A percentile compares a stretch with the other conserved stretches of the same genome.
These are phyloP conservation scores for Lentinula raphanica DNA, from an alignment of 768 basidiomycete species.

Conservation along the genomic window DNA sequence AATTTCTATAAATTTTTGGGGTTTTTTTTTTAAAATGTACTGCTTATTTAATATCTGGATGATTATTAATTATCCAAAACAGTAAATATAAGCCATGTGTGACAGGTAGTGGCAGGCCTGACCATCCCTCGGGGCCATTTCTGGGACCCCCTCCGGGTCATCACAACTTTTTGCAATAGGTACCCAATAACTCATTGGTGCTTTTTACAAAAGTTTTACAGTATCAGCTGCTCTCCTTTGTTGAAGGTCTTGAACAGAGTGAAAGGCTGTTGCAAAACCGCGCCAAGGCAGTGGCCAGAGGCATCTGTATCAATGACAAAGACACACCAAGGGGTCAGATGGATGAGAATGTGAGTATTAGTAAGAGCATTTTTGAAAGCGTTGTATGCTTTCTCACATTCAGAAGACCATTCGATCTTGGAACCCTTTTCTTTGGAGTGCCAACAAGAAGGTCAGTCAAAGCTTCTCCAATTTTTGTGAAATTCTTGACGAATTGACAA, in stretches of 20 bases:
- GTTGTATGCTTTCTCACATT: not conserved
- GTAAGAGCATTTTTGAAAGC: not conserved
- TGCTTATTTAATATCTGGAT: too few species aligned
- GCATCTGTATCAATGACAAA: not conserved
- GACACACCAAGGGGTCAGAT: not conserved
- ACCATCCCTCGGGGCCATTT: too few species aligned
- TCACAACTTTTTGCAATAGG: too few species aligned
- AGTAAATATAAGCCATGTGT: too few species aligned
- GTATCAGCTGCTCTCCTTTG: not conserved
- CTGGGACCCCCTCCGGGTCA: too few species aligned
- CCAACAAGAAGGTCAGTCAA: not conserved
- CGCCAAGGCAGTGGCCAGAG: not conserved
- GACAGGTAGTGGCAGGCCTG: too few species aligned
- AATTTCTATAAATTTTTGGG: too few species aligned
- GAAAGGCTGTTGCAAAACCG: not conserved
- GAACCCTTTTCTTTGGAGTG: slow-evolving; percentile 1
- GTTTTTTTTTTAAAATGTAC: too few species aligned
- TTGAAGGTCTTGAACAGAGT: not conserved
- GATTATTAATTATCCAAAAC: too few species aligned
- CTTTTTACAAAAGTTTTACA: too few species aligned
- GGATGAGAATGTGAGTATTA: not conserved
- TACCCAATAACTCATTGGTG: too few species aligned
- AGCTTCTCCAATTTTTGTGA: not conserved
- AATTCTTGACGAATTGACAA: not conserved
- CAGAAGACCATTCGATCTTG: not conserved